Evolutionary conservation across 2,329 filamentous ascomycete genomes (phyloP).

Genomic region (Stagonosporopsis vannaccii): DNA sequence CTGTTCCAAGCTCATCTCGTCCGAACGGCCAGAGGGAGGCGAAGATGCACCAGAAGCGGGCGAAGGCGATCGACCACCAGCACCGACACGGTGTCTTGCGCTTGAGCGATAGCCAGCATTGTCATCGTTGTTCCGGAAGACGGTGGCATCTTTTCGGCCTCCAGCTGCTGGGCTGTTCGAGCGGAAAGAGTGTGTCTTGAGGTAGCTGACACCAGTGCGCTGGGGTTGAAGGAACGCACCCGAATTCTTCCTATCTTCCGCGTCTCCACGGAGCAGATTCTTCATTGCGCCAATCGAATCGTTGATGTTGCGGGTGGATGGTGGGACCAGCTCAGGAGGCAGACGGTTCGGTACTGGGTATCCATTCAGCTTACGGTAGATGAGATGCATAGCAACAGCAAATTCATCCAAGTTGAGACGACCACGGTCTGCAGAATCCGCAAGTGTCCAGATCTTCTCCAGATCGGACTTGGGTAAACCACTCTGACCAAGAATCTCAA

Average conservation of each 20-base stretch:
- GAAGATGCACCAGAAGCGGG: constrained; percentile 68
- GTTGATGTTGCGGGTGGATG: constrained; percentile 90
- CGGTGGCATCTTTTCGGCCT: constrained; percentile 89
- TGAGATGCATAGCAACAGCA: constrained; percentile 97
- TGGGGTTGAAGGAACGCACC: constrained; percentile 92
- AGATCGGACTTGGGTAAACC: constrained; percentile 89
- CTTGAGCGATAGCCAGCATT: constrained; percentile 90
- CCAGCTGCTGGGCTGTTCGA: constrained; percentile 64
- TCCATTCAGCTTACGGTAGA: constrained; percentile 95
- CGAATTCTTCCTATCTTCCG: constrained; percentile 85
- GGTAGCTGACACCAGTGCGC: constrained; percentile 96
- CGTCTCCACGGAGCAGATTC: constrained; percentile 85
- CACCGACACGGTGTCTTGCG: constrained; percentile 82
- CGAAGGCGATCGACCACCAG: constrained; percentile 74
- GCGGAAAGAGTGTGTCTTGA: constrained; percentile 94
- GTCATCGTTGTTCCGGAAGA: constrained; percentile 96
- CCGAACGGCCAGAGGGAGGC: constrained; percentile 67
- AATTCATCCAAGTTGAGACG: constrained; percentile 96
- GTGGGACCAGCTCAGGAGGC: constrained; percentile 90
- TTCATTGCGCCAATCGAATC: constrained; percentile 95
- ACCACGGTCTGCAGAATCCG: constrained; percentile 92
- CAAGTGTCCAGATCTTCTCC: constrained; percentile 92
- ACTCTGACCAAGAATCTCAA: constrained; percentile 97
- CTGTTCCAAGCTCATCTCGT: constrained; percentile 87
- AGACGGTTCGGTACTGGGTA: constrained; percentile 89